These are phyloP conservation scores for Botrytis fragariae DNA, from an alignment of 2,329 filamentous ascomycete species.

Conservation along the genomic window DNA sequence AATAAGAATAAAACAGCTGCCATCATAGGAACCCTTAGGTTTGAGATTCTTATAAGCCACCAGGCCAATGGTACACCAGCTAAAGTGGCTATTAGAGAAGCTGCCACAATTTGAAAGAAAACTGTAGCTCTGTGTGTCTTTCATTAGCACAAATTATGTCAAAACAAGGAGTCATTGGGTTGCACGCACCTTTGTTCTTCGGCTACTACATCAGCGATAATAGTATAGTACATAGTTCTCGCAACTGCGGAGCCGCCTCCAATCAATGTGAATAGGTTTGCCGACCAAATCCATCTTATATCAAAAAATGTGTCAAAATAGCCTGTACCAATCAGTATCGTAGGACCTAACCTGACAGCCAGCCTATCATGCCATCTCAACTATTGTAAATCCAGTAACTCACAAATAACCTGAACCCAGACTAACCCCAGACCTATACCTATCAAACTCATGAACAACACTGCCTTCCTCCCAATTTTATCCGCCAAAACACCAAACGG, in stretches of 20 bases:
- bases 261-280: constrained; percentile 32
- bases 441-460: constrained; percentile 18
- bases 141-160: background rate
- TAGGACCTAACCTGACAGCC: background rate
- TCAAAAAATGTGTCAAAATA: constrained; percentile 24
- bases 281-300: constrained; percentile 36
- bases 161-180: background rate
- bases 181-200: constrained; percentile 35
- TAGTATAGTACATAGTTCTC: constrained; percentile 36
- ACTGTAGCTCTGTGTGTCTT: constrained; percentile 36
- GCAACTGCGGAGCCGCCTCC: constrained; percentile 40
- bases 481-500: constrained; percentile 27
- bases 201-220: constrained; percentile 40
- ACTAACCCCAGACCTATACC: constrained; percentile 17
- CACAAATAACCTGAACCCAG: constrained; percentile 24
- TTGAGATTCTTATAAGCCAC: constrained; percentile 36
- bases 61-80: constrained; percentile 39
- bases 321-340: background rate
- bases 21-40: constrained; percentile 22
- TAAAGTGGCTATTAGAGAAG: constrained; percentile 37
- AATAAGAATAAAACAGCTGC: constrained; percentile 18
- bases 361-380: background rate
- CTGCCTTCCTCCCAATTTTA: constrained; percentile 24
- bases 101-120: constrained; percentile 33
- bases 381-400: background rate